Conservation (phyloP, 768 basidiomycete species). For the Agaricus blazei region DNA sequence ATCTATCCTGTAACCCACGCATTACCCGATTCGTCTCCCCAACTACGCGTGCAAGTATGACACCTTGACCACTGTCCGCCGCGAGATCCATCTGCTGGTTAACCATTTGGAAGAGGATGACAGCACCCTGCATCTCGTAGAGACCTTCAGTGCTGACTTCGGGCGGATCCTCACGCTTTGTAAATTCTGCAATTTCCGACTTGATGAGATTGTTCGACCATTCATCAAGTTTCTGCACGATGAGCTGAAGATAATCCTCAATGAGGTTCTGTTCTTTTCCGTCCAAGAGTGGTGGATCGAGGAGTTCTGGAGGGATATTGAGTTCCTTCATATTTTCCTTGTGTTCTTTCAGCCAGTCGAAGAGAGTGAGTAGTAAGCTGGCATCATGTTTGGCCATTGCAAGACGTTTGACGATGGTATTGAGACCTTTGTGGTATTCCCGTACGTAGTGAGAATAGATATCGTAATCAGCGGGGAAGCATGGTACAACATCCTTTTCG, state of each 20-base stretch:
- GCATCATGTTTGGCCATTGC: constrained; percentile 78
- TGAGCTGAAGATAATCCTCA: constrained; percentile 91
- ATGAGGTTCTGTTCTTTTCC: constrained; percentile 92
- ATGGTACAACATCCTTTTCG: constrained; percentile 82
- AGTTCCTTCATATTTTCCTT: constrained; percentile 94
- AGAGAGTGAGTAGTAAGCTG: constrained; percentile 77
- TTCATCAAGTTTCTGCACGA: constrained; percentile 93
- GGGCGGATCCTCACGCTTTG: constrained; percentile 75
- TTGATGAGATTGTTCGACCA: constrained; percentile 95
- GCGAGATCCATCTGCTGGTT: constrained; percentile 96
- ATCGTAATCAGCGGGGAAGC: constrained; percentile 91
- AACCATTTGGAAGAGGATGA: constrained; percentile 97
- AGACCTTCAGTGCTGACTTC: constrained; percentile 86
- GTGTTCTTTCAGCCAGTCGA: constrained; percentile 96
- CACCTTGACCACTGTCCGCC: constrained; percentile 92
- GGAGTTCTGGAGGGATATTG: constrained; percentile 69
- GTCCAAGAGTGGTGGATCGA: constrained; percentile 88
- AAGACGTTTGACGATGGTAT: constrained; percentile 66
- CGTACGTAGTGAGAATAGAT: constrained; percentile 79
- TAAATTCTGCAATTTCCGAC: constrained; percentile 83
- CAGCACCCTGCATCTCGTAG: constrained; percentile 88
- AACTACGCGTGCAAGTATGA: constrained; percentile 87
- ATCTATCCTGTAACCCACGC: constrained; percentile 82
- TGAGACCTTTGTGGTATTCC: constrained; percentile 85
- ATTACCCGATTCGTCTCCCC: constrained; percentile 87